Conservation (phyloP, 352 stramenopile species). For the Phytophthora tubulina region DNA sequence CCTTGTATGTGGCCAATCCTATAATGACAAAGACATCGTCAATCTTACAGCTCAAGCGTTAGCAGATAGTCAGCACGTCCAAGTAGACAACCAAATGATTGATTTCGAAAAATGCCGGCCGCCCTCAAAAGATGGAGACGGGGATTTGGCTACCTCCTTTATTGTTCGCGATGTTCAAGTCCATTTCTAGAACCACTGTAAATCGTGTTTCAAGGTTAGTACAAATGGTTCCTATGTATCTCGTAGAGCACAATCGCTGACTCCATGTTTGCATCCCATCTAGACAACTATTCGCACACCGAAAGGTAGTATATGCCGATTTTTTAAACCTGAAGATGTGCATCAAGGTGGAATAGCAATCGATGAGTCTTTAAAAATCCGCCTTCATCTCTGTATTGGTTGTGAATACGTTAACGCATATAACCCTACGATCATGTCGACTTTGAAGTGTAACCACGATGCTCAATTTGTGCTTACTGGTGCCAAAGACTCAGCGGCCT, state of each 20-base stretch:
- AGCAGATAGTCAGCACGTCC: no score
- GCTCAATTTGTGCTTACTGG: conserved; percentile 31
- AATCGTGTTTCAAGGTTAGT: conserved; percentile 33
- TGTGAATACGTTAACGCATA: conserved; percentile 46
- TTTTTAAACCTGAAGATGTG: conserved; percentile 30
- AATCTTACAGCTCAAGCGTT: no score
- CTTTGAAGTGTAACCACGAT: conserved; percentile 45
- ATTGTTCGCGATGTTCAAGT: no score
- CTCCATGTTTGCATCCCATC: no score
- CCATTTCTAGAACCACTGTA: neutral
- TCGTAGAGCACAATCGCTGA: no score
- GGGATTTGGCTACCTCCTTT: no score
- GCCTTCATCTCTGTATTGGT: conserved; percentile 11
- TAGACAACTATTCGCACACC: conserved; percentile 21
- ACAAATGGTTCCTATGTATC: neutral
- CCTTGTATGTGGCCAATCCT: no score
- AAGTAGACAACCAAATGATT: no score
- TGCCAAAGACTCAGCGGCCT: conserved; percentile 28
- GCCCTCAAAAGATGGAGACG: no score
- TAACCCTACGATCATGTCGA: conserved; percentile 19
- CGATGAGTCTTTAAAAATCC: neutral
- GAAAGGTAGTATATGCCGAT: conserved; percentile 27
- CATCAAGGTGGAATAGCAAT: neutral
- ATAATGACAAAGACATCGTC: no score
- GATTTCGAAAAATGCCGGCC: no score